These are phyloP conservation scores for Alternaria conjuncta DNA, from an alignment of 2,329 filamentous ascomycete species.

Conservation along the genomic window DNA sequence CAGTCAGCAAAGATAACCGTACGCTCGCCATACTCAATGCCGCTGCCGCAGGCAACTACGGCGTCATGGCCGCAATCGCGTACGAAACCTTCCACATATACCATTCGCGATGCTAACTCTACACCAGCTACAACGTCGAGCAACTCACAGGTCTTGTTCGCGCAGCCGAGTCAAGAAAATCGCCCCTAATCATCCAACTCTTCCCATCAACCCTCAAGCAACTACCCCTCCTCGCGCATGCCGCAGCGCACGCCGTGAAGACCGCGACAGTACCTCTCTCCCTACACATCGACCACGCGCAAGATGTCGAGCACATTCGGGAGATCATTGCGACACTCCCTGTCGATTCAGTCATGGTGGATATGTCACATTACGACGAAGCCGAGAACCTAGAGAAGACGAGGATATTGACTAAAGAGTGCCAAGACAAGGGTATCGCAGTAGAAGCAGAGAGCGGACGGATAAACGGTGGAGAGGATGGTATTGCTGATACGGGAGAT, in stretches of 20 bases:
- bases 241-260: slow-evolving; percentile 51
- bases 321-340: slow-evolving; percentile 55
- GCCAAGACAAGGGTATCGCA: slow-evolving; percentile 68
- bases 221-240: slow-evolving; percentile 58
- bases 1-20: slow-evolving; percentile 30
- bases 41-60: slow-evolving; percentile 63
- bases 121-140: slow-evolving; percentile 43
- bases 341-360: slow-evolving; percentile 78
- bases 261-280: slow-evolving; percentile 52
- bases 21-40: slow-evolving; percentile 60
- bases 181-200: slow-evolving; percentile 47
- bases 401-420: slow-evolving; percentile 65
- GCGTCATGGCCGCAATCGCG: slow-evolving; percentile 58
- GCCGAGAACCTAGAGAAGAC: slow-evolving; percentile 72
- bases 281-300: slow-evolving; percentile 57
- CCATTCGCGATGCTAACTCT: background rate
- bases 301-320: slow-evolving; percentile 52
- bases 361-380: slow-evolving; percentile 76
- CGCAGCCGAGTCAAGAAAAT: slow-evolving; percentile 43
- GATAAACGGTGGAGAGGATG: slow-evolving; percentile 76
- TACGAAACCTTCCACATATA: slow-evolving; percentile 13
- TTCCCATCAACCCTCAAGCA: slow-evolving; percentile 70
- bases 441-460: slow-evolving; percentile 74
- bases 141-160: slow-evolving; percentile 44
- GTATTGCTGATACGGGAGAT: slow-evolving; percentile 70